Percentiles rank a stretch among this genome's conserved stretches.
phyloP scores from a whole-genome alignment of 176 grass and related monocot genomes.

The Rhynchospora pubera region DNA sequence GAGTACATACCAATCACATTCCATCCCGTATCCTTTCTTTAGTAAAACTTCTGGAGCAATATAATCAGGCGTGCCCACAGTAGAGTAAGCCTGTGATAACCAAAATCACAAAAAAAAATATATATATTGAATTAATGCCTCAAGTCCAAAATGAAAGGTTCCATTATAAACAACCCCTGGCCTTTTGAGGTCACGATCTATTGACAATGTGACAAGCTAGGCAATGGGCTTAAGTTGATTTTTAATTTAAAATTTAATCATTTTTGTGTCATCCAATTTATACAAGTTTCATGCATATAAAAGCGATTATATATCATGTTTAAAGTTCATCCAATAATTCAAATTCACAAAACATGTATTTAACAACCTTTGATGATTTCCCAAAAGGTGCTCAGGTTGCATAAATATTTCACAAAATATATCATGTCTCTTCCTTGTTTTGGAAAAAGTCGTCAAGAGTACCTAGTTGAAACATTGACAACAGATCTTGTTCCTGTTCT shows the following conservation, averaged over 20 bases:
- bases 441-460: neutral
- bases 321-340: neutral
- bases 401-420: too few species aligned
- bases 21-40: conserved; percentile 99
- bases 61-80: conserved; percentile 97
- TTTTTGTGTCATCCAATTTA: neutral
- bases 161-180: neutral
- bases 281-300: neutral
- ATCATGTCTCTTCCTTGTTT: neutral
- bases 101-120: conserved; percentile 16
- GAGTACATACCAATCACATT: conserved; percentile 84
- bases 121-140: neutral
- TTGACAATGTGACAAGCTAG: neutral
- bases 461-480: neutral
- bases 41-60: conserved; percentile 97
- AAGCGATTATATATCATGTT: neutral
- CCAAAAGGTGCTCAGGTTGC: neutral
- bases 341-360: neutral
- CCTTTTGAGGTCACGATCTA: neutral
- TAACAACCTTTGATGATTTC: neutral
- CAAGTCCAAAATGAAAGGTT: neutral
- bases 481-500: neutral
- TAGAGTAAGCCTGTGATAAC: conserved; percentile 80
- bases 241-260: neutral
- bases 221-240: neutral